phyloP scores from a whole-genome alignment of 192 early-diverging fungal species.

The Chytriomyces sp. region DNA sequence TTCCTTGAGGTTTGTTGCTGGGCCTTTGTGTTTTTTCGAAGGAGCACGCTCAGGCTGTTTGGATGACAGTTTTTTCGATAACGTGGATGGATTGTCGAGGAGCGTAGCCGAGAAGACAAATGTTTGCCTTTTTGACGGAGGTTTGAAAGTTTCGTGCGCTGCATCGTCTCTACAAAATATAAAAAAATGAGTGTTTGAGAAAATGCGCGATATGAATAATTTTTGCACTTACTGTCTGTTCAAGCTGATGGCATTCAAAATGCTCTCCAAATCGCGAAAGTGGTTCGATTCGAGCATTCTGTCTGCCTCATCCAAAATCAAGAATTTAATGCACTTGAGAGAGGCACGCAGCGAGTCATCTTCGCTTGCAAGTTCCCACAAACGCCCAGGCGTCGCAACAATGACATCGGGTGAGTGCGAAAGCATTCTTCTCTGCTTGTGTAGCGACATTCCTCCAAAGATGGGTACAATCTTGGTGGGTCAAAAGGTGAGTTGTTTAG shows the following conservation, averaged over 20 bases:
- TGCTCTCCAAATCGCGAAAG: slow-evolving; percentile 79
- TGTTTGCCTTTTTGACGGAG: slow-evolving; percentile 67
- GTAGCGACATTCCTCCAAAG: slow-evolving; percentile 93
- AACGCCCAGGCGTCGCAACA: slow-evolving; percentile 93
- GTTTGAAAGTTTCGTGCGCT: slow-evolving; percentile 1
- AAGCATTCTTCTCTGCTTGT: slow-evolving; percentile 86
- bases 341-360: slow-evolving; percentile 74
- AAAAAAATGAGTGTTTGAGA: neutral
- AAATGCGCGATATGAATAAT: neutral
- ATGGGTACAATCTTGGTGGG: slow-evolving; percentile 69
- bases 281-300: slow-evolving; percentile 93
- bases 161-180: neutral
- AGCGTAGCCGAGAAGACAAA: slow-evolving; percentile 95
- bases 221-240: slow-evolving; percentile 11
- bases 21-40: slow-evolving; percentile 11
- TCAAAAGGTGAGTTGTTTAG: neutral
- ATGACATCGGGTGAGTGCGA: slow-evolving; percentile 77
- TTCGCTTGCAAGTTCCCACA: slow-evolving; percentile 59
- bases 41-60: slow-evolving; percentile 32
- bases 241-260: slow-evolving; percentile 55
- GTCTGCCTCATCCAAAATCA: slow-evolving; percentile 96
- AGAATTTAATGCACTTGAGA: slow-evolving; percentile 62
- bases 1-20: slow-evolving; percentile 71
- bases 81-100: slow-evolving; percentile 17
- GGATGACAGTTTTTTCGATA: slow-evolving; percentile 21